Evolutionary conservation across 2,329 filamentous ascomycete species (phyloP).

Genomic region (Decorospora gaudefroyi): DNA sequence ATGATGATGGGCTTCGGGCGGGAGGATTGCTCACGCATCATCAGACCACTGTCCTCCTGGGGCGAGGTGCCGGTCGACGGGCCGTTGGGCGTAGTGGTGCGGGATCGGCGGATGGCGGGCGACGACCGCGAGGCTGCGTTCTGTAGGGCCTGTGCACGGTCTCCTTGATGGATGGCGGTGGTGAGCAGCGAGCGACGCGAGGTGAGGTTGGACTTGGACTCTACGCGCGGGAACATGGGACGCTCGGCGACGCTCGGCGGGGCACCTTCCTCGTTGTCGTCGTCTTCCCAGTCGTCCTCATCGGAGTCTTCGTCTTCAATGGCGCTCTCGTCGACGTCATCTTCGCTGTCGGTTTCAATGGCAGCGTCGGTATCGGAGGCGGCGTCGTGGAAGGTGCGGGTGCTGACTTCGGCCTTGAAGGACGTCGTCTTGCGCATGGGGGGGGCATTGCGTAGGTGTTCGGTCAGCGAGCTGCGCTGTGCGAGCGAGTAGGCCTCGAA

Average conservation of each 20-base stretch:
- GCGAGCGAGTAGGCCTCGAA: slow-evolving; percentile 60
- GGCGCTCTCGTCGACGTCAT: slow-evolving; percentile 61
- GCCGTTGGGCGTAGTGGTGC: slow-evolving; percentile 69
- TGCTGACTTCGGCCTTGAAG: slow-evolving; percentile 76
- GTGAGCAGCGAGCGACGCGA: slow-evolving; percentile 89
- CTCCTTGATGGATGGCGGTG: slow-evolving; percentile 80
- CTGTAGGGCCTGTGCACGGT: slow-evolving; percentile 70
- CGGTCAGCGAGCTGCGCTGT: slow-evolving; percentile 60
- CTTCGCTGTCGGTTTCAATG: slow-evolving; percentile 63
- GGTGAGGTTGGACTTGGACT: slow-evolving; percentile 81
- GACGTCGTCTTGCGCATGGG: slow-evolving; percentile 74
- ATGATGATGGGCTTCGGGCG: slow-evolving; percentile 81
- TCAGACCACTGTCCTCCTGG: slow-evolving; percentile 60
- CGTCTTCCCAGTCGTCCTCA: slow-evolving; percentile 61
- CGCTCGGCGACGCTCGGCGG: slow-evolving; percentile 81
- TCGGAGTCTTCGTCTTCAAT: slow-evolving; percentile 66
- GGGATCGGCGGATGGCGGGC: slow-evolving; percentile 62
- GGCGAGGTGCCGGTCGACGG: slow-evolving; percentile 66
- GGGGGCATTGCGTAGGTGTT: slow-evolving; percentile 56
- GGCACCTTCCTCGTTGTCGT: slow-evolving; percentile 74
- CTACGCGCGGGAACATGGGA: slow-evolving; percentile 84
- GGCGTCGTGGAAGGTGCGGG: slow-evolving; percentile 64
- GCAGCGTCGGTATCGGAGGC: slow-evolving; percentile 62
- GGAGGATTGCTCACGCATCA: slow-evolving; percentile 61
- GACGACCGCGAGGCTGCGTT: slow-evolving; percentile 64